Conservation (phyloP, 2,329 filamentous ascomycete genomes). For the Colletotrichum filicis region DNA sequence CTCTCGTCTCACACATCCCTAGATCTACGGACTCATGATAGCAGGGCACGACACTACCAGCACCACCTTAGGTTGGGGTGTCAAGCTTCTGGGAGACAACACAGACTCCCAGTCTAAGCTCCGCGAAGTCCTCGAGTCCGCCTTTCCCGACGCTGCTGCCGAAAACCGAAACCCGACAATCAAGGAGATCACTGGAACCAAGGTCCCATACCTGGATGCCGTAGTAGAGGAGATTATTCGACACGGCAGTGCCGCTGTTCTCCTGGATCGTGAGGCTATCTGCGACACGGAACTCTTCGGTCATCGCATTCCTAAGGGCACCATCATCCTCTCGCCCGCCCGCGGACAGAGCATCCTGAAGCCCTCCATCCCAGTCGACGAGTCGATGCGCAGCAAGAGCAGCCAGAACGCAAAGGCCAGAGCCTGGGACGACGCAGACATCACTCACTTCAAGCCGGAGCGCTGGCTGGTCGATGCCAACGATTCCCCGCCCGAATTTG, state of each 20-base stretch:
- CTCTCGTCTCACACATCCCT: not conserved
- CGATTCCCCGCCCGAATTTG: constrained; percentile 38
- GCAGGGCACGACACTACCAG: constrained; percentile 21
- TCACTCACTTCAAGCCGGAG: constrained; percentile 36
- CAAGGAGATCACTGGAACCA: constrained; percentile 38
- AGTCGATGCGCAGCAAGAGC: constrained; percentile 28
- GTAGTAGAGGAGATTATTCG: constrained; percentile 46
- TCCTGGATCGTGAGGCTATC: constrained; percentile 38
- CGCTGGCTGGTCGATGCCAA: constrained; percentile 35
- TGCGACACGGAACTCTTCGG: constrained; percentile 47
- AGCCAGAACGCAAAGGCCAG: not conserved
- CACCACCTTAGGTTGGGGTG: constrained; percentile 11
- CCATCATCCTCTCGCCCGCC: constrained; percentile 42
- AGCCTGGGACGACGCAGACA: constrained; percentile 19
- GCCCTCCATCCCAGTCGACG: constrained; percentile 43
- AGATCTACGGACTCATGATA: constrained; percentile 4
- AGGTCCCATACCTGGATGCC: constrained; percentile 45
- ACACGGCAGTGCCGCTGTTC: constrained; percentile 32
- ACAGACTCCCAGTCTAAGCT: constrained; percentile 37
- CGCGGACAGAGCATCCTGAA: constrained; percentile 42
- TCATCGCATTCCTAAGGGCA: constrained; percentile 45
- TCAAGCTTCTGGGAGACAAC: constrained; percentile 40
- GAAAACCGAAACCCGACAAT: constrained; percentile 39
- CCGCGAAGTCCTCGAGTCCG: constrained; percentile 35
- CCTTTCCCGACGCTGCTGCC: constrained; percentile 30